Base-by-base conservation (phyloP, 345 rosid species). In the Anastatica hierochuntica region DNA sequence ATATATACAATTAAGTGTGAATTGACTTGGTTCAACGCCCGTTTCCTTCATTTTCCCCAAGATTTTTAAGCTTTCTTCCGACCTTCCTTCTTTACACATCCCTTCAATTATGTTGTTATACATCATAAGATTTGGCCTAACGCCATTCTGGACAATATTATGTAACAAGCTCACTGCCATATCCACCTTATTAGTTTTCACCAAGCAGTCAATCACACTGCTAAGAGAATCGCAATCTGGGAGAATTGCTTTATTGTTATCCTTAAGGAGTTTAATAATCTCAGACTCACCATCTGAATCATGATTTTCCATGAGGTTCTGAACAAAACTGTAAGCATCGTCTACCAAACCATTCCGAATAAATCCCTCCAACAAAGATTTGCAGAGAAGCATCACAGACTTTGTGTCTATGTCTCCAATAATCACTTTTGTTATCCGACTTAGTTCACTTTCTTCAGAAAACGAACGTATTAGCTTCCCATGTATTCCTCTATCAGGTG, bases 41-140 rank as follows among this genome's bases (percentile, higher is more conserved):
- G 66, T 50, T 5, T 62, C 65, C 58, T 77, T 74, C 97, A 90
- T 83, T 60, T 77, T 59, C 68, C 56, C 62, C 60, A 86, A 37
- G 49, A 90, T 71, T 54, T 70, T 67, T 37, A 41, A 71, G 64
- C 84, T 75, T 64, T 83, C 88, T 60, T 78, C 82, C 37, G 74
- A 61, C 74, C 87, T 80, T 62, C 82, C 57, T 55, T 79, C 77
- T 58, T 62, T 76, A 74, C 95, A 86, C 16, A 90, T 64, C 26
- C 75, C 76, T 35, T 77, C 74, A 30, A 86, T 77, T 29, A 83
- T 47, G 63, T 78, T 71, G 66, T 82, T 79, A 29, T 71, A 90
- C 34, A 80, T 66, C 42, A 62, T 37, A 20, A 80, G 47, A 63
- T 59, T 69, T 54, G 51, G 74, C 43, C 26, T 64, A 44, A 79